Percentiles rank a stretch among this genome's conserved stretches.
These are phyloP conservation scores for Peronospora destructor DNA, from an alignment of 352 stramenopile species.

Conservation along the genomic window DNA sequence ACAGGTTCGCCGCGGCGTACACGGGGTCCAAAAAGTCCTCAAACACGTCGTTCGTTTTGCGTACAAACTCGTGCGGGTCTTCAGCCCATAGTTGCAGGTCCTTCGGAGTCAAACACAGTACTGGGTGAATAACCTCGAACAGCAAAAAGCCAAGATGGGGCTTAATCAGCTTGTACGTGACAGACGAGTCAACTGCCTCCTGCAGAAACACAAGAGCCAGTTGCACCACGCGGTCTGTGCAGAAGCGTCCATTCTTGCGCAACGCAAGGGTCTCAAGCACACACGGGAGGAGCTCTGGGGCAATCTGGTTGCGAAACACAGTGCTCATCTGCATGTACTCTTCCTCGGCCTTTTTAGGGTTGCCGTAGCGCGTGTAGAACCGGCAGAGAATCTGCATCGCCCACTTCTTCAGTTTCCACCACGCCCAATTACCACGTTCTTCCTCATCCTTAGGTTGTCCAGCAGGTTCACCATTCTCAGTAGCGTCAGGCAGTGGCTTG, in stretches of 20 bases:
- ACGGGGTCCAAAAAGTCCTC: slow-evolving; percentile 95
- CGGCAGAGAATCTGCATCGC: slow-evolving; percentile 93
- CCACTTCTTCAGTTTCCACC: slow-evolving; percentile 99
- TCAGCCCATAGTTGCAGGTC: slow-evolving; percentile 94
- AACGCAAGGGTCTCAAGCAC: slow-evolving; percentile 90
- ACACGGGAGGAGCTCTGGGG: slow-evolving; percentile 70
- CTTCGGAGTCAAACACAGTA: slow-evolving; percentile 90
- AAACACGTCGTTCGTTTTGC: slow-evolving; percentile 95
- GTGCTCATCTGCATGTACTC: slow-evolving; percentile 89
- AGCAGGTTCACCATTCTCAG: slow-evolving; percentile 61
- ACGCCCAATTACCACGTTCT: slow-evolving; percentile 90
- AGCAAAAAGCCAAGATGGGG: slow-evolving; percentile 95
- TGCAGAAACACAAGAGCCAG: slow-evolving; percentile 91
- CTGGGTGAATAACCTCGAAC: slow-evolving; percentile 95
- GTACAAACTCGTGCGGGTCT: slow-evolving; percentile 96
- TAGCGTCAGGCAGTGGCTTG: slow-evolving; percentile 89
- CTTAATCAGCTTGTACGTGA: slow-evolving; percentile 97
- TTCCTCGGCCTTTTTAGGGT: slow-evolving; percentile 91
- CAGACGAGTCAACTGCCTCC: slow-evolving; percentile 90
- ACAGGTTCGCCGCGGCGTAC: slow-evolving; percentile 91
- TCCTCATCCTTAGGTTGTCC: slow-evolving; percentile 89
- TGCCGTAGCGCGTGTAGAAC: slow-evolving; percentile 96
- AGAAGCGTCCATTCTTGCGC: slow-evolving; percentile 91
- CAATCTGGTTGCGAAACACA: slow-evolving; percentile 91
- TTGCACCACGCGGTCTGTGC: slow-evolving; percentile 93